phyloP scores from a whole-genome alignment of 352 stramenopile genomes.

The Pythium dissimile region DNA sequence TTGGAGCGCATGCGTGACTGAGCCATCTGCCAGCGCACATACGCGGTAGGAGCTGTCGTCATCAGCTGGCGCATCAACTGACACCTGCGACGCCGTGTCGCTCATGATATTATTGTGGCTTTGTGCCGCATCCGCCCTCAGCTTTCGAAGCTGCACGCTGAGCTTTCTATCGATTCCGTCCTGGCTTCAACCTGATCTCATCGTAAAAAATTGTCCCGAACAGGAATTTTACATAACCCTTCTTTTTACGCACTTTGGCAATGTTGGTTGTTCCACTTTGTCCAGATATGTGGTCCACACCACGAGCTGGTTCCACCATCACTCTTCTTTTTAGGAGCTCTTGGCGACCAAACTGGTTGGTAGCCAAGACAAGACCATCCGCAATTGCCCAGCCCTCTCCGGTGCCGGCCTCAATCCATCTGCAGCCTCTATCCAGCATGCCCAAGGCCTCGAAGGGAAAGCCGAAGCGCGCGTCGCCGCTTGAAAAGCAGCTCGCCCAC shows the following conservation, averaged over 20 bases:
- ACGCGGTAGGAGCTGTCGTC: conserved; percentile 41
- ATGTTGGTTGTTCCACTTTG: too few species aligned
- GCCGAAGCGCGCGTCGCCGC: conserved; percentile 79
- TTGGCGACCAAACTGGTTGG: conserved; percentile 19
- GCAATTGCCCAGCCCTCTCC: too few species aligned
- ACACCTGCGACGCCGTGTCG: conserved; percentile 23
- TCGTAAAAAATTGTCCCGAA: too few species aligned
- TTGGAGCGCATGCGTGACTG: too few species aligned
- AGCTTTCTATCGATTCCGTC: too few species aligned
- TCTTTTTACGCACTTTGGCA: neutral
- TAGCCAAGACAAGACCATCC: conserved; percentile 17
- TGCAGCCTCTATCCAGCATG: conserved; percentile 29
- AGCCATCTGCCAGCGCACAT: neutral
- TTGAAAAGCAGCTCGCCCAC: conserved; percentile 85
- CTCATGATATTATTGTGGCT: conserved; percentile 18
- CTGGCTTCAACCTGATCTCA: conserved; percentile 7
- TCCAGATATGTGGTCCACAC: conserved; percentile 13
- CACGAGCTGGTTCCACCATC: conserved; percentile 6
- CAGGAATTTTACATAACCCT: neutral
- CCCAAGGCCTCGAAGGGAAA: conserved; percentile 72
- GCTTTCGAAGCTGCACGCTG: too few species aligned
- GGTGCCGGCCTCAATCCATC: too few species aligned
- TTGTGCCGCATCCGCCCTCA: too few species aligned
- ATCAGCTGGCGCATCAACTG: conserved; percentile 5
- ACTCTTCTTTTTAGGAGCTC: neutral